Evolutionary conservation across 1,284 basidiomycete genomes (phyloP).

Genomic region (Athelia sp.): DNA sequence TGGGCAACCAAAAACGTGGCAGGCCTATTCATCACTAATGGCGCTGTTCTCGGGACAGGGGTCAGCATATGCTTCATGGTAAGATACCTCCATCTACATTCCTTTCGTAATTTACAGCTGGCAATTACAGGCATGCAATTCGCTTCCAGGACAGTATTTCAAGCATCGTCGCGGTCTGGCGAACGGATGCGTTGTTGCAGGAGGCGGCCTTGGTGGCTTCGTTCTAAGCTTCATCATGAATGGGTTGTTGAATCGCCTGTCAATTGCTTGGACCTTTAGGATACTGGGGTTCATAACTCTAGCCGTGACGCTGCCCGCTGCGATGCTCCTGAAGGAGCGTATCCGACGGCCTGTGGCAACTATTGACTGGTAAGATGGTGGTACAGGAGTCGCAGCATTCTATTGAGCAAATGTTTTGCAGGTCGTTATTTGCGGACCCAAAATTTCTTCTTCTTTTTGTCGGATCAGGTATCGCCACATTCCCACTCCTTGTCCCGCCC

Average conservation of each 20-base stretch:
- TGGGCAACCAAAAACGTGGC: slow-evolving; percentile 18
- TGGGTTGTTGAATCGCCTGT: slow-evolving; percentile 22
- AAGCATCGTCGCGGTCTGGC: slow-evolving; percentile 23
- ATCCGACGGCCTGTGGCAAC: slow-evolving; percentile 9
- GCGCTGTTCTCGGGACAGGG: slow-evolving; percentile 14
- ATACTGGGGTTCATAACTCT: slow-evolving; percentile 25
- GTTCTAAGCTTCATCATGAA: slow-evolving; percentile 23
- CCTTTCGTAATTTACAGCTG: too few relatives aligned
- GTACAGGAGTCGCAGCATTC: background rate
- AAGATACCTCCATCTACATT: background rate
- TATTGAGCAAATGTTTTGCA: slow-evolving; percentile 6
- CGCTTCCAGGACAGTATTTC: slow-evolving; percentile 29
- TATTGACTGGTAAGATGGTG: slow-evolving; percentile 11
- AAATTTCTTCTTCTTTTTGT: slow-evolving; percentile 27
- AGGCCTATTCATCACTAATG: slow-evolving; percentile 24
- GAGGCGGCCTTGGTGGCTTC: slow-evolving; percentile 27
- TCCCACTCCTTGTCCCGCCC: slow-evolving; percentile 29
- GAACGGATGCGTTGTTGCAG: slow-evolving; percentile 27
- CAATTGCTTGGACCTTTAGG: slow-evolving; percentile 28
- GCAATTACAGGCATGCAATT: slow-evolving; percentile 18
- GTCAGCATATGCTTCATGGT: slow-evolving; percentile 18
- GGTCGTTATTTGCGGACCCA: slow-evolving; percentile 25
- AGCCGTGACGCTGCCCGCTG: slow-evolving; percentile 20
- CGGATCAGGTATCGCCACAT: slow-evolving; percentile 26
- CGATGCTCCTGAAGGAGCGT: slow-evolving; percentile 25